These are phyloP conservation scores for Trichoderma reesei DNA, from an alignment of 495 filamentous ascomycete species.

Conservation along the genomic window DNA sequence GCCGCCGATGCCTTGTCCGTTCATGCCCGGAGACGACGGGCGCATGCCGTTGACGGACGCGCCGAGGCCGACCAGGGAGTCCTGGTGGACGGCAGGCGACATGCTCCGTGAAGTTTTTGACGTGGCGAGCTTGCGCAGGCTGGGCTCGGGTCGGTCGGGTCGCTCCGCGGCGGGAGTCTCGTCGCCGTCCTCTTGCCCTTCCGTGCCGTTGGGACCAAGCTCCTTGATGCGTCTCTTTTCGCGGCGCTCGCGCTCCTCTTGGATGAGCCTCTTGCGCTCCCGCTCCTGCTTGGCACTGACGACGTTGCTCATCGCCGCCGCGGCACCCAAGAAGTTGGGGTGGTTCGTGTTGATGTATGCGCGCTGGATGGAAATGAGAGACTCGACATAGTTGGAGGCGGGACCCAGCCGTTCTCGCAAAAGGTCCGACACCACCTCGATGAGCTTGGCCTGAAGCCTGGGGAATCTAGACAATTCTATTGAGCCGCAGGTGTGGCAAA, in stretches of 20 bases:
- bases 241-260: conserved; percentile 74
- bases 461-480: conserved; percentile 88
- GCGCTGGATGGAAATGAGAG: conserved; percentile 90
- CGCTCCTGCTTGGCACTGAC: conserved; percentile 89
- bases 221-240: conserved; percentile 77
- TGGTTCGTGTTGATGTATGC: conserved; percentile 99
- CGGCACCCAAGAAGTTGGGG: conserved; percentile 94
- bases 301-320: conserved; percentile 95
- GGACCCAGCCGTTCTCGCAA: conserved; percentile 87
- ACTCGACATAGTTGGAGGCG: conserved; percentile 83
- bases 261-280: conserved; percentile 67
- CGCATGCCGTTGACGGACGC: conserved; percentile 59
- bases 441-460: conserved; percentile 89
- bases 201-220: conserved; percentile 65
- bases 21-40: conserved; percentile 52
- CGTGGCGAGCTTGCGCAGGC: conserved; percentile 25
- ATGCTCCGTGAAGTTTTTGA: conserved; percentile 59
- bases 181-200: conserved; percentile 57
- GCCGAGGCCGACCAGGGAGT: conserved; percentile 48
- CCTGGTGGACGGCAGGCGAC: conserved; percentile 67
- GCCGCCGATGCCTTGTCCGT: conserved; percentile 33
- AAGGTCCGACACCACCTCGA: conserved; percentile 95
- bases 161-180: conserved; percentile 56
- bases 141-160: conserved; percentile 33
- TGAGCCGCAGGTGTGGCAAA: conserved; percentile 96